Evolutionary conservation across 106 monocot species (phyloP).

Genomic region (Vanilla planifolia): DNA sequence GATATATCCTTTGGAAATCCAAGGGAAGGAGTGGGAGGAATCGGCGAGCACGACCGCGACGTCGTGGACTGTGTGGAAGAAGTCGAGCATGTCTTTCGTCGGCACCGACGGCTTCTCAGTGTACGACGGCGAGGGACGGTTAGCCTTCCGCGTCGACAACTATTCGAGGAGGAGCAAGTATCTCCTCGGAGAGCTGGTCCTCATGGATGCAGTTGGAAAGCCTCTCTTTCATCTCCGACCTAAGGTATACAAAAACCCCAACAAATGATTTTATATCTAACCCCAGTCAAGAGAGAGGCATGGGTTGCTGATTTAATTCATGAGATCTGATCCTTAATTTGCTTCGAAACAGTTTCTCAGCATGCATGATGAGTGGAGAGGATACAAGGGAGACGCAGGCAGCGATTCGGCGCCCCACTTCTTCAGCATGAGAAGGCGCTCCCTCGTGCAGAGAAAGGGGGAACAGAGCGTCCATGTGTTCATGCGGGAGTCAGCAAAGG

Average conservation of each 20-base stretch:
- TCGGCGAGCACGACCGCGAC: not conserved
- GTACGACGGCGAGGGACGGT: constrained; percentile 45
- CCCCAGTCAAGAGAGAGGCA: too few relatives aligned
- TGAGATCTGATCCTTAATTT: not conserved
- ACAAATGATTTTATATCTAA: too few relatives aligned
- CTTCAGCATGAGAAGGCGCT: constrained; percentile 42
- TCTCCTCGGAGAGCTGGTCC: constrained; percentile 42
- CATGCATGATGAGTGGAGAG: constrained; percentile 63
- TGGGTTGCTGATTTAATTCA: too few relatives aligned
- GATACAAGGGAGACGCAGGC: constrained; percentile 19
- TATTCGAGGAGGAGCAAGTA: constrained; percentile 67
- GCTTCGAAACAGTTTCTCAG: constrained; percentile 37
- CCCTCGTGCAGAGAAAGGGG: constrained; percentile 15
- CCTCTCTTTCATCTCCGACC: constrained; percentile 48
- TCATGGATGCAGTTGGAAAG: constrained; percentile 64
- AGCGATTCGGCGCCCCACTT: constrained; percentile 7
- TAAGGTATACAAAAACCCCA: too few relatives aligned
- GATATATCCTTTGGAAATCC: constrained; percentile 4
- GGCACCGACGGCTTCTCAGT: constrained; percentile 84
- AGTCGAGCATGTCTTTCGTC: constrained; percentile 83
- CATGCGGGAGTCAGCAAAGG: constrained; percentile 9
- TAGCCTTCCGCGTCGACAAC: constrained; percentile 82
- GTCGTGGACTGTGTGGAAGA: constrained; percentile 81
- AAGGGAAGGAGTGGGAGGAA: not conserved
- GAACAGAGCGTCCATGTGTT: constrained; percentile 32